Conservation (phyloP, 768 basidiomycete species). For the Strobilomyces confusus region DNA sequence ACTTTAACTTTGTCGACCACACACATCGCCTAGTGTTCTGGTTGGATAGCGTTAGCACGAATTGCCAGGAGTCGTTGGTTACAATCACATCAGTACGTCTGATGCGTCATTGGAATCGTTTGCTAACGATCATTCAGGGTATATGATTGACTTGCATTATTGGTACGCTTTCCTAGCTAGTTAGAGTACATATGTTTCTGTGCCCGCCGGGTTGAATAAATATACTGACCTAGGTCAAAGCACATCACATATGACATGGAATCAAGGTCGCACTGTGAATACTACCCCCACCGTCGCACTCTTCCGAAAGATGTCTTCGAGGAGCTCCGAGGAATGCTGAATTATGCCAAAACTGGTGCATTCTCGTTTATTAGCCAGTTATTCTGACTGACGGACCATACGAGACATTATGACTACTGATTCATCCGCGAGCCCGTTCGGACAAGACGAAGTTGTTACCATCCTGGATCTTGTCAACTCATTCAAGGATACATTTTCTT, state of each 20-base stretch:
- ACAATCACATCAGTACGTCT: slow-evolving; percentile 13
- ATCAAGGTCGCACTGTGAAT: slow-evolving; percentile 17
- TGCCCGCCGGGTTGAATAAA: neutral
- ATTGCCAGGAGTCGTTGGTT: slow-evolving; percentile 6
- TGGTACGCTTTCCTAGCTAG: slow-evolving; percentile 4
- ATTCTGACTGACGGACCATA: neutral
- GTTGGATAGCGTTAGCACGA: neutral
- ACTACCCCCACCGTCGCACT: slow-evolving; percentile 5
- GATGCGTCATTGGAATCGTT: neutral
- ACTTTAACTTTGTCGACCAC: slow-evolving; percentile 17
- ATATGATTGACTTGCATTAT: slow-evolving; percentile 11
- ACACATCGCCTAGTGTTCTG: slow-evolving; percentile 15
- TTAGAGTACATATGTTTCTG: neutral
- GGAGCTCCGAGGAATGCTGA: slow-evolving; percentile 15
- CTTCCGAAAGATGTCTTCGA: slow-evolving; percentile 5
- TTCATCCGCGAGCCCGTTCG: slow-evolving; percentile 7
- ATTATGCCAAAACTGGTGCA: slow-evolving; percentile 12
- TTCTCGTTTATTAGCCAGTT: neutral
- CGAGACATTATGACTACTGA: slow-evolving; percentile 16
- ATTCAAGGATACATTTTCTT: too few species aligned
- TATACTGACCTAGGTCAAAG: neutral
- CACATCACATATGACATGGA: neutral
- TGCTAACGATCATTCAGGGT: slow-evolving; percentile 5
- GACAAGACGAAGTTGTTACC: slow-evolving; percentile 4
- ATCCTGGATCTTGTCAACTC: slow-evolving; percentile 13